Base-by-base conservation (phyloP, 2,329 filamentous ascomycete genomes). In the Phaeosphaeria sp. region DNA sequence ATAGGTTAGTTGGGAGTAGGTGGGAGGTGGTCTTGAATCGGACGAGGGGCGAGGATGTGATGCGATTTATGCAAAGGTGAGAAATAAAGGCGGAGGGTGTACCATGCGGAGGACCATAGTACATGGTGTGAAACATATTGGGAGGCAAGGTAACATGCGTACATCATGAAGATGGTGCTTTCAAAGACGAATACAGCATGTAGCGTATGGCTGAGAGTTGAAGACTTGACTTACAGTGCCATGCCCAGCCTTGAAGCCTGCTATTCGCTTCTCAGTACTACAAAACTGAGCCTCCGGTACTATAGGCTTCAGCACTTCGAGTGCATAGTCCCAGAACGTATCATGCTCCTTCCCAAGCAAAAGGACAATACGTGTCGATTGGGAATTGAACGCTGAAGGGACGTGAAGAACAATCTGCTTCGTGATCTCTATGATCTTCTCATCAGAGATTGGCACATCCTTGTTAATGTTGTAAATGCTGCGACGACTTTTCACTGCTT, bases 321-420 rank as follows among this genome's bases (percentile, higher is more conserved):
- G 78, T 54, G 87, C 84, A 58, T 92, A 83, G 75, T 92, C 89
- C 94, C 93, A 97, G 68, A 96, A 87, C 81, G 90, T 90, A 71
- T 93, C 88, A 82, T 97, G 93, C 78, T 97, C 90, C 61, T 85
- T 86, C 71, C 90, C 89, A 71, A 95, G 84, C 54, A 97, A 86
- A 51, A 97, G 85, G 47, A 96, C 85, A 57, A 90, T 80, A 58
- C 93, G 89, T 65, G 91, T 90, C 67, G 88, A 88, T 82, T 97
- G 93, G 42, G 88, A 90, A 87, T 97, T 97, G 89, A 97, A 97
- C 63, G 89, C 88, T 52, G 87, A 90, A 43, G 93, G 93, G 1
- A 89, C 83, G 76, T 92, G 83, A 58, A 87, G 81, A 66, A 95
- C 82, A 53, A 87, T 83, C 56, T 81, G 71, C 52, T 80, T 75